Conservation (phyloP, 192 early-diverging fungal species). For the Dissophora ornata region DNA sequence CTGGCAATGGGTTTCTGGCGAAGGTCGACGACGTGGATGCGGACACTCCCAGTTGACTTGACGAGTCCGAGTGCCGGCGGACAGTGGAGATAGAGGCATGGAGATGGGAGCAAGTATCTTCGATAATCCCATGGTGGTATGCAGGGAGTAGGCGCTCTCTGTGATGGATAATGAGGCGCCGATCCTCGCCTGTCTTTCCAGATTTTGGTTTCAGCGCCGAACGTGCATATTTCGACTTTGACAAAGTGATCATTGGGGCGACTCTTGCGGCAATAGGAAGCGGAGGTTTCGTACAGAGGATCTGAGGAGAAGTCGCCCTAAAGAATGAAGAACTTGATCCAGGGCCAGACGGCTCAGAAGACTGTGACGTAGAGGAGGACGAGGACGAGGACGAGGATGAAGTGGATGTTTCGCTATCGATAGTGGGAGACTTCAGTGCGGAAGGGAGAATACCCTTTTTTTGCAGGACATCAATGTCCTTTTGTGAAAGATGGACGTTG, state of each 20-base stretch:
- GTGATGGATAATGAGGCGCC: conserved; percentile 6
- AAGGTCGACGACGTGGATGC: neutral
- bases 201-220: neutral
- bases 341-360: no score
- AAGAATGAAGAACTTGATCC: neutral
- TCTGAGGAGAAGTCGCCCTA: conserved; percentile 4
- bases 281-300: conserved; percentile 17
- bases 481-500: conserved; percentile 12
- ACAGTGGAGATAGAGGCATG: neutral
- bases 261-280: conserved; percentile 25
- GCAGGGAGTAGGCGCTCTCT: conserved; percentile 23
- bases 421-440: neutral
- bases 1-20: conserved; percentile 5
- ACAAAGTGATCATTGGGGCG: conserved; percentile 11
- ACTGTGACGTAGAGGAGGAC: neutral
- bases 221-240: neutral
- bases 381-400: neutral
- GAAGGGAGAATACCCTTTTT: conserved; percentile 28
- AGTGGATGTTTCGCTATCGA: neutral
- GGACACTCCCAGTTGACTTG: neutral
- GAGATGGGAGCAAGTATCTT: conserved; percentile 49
- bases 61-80: conserved; percentile 37
- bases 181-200: neutral
- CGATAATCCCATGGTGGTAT: conserved; percentile 31
- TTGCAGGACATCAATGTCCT: conserved; percentile 29